Evolutionary conservation across 129 eudicot species (phyloP), one percentile per base, ranked within the genome.

Genomic region (Dittrichia graveolens): DNA sequence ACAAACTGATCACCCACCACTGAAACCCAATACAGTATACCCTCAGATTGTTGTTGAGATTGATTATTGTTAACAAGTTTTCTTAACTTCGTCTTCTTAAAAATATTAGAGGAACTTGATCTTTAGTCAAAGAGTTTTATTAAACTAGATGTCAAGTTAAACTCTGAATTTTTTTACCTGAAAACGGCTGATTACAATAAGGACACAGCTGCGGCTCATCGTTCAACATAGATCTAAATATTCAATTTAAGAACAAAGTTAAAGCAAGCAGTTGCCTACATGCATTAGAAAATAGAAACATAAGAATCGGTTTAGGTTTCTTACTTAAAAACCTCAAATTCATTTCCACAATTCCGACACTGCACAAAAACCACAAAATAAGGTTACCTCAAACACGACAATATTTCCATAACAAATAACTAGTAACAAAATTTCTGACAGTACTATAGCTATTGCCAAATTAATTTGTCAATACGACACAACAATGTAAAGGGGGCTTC

Each of bases 341-440:
- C 92, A 76, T 79, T 89, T 73, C 84, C 86, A 73, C 98, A 92
- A 77, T 82, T 92, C 42, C 95, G 90, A 74, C 98, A 92, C 98
- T 92, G 92, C 87, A 92, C n/a, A 61, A 48, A 59, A 44, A 61
- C 10, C 44, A 75, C 52, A 68, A 47, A 34, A 75, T 7, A 18
- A 40, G 67, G 16, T 67, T 15, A 38, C 52, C 24, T 66, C 59
- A 66, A 55, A 41, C 18, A 57, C 18, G 15, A 57, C 44, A 34
- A 34, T 55, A 65, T 40, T 48, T 12, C 41, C 24, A 37, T 47
- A 73, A 73, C 43, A 74, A 63, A 13, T 7, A 74, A 74, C 70
- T 42, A 70, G 16, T 5, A 60, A 35, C 43, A 55, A 13, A 5
- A 61, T 39, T 13, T 38, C 46, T 12, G 46, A 60, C 3, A 10